Evolutionary conservation across 2,329 filamentous ascomycete genomes (phyloP), one percentile per base, ranked within the genome.

Genomic region (Colletotrichum sp.): DNA sequence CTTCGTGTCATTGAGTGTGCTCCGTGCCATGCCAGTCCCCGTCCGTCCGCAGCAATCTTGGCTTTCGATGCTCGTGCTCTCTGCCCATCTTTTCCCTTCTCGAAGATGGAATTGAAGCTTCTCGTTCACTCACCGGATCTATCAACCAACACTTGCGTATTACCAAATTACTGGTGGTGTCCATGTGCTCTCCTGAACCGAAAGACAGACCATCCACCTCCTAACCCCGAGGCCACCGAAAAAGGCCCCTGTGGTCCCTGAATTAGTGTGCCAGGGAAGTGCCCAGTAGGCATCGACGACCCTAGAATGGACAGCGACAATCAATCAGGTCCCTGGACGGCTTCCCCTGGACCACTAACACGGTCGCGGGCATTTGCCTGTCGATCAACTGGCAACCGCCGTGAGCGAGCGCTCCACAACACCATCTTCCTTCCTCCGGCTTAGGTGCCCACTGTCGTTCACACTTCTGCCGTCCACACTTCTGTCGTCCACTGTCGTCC

Each of bases 181-280:
- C 21, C 16, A 28, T 48, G n/a, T 26, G 34, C 21, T n/a, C 34
- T 48, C 18, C 38, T 48, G 38, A n/a, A n/a, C 38, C 38, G 18
- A n/a, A 48, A 48, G 38, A 48, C 9, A 48, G 38, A 48, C 26
- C 55, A 18, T 79, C 79, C 26, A 36, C 18, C 67, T 26, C 67
- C 30, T 21, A n/a, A 48, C 18, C 38, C 38, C 38, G 38, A 48
- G 38, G 38, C 38, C 38, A 48, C 38, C 38, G 38, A 48, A 48
- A 10, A 68, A 67, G 34, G 66, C 66, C 79, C 73, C 77, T 38
- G 67, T 75, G 65, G 57, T 67, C 73, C 73, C 69, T 75, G 69
- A 48, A 43, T 43, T 72, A 75, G 61, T 38, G 63, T 72, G 52
- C 68, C 73, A 75, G 69, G 73, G 63, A 63, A 64, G 18, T 32